Conservation (phyloP, 73 alveolate species). For the Effrenium voratum region DNA sequence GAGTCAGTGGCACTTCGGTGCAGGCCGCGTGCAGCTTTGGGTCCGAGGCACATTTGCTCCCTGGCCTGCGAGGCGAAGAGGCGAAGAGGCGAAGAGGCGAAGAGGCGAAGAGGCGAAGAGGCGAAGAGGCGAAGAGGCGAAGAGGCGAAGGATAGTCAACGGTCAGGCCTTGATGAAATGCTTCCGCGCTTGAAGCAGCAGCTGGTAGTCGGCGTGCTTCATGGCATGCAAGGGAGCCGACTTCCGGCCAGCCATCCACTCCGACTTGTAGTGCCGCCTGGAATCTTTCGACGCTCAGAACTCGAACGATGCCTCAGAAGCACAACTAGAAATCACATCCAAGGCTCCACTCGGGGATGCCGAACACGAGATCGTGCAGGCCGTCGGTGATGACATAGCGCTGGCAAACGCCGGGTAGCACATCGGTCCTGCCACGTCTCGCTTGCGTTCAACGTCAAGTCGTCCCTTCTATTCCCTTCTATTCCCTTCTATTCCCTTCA, state of each 20-base stretch:
- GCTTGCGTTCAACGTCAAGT: too few species aligned
- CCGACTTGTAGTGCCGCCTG: conserved; percentile 87
- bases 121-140: background rate
- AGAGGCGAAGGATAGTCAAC: background rate
- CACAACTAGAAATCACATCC: background rate
- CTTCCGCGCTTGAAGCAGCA: conserved; percentile 56
- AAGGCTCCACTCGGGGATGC: conserved; percentile 71
- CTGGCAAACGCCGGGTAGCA: background rate
- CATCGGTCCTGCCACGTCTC: too few species aligned
- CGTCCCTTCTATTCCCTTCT: too few species aligned
- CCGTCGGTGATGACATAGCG: conserved; percentile 31
- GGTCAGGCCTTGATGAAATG: conserved; percentile 36
- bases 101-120: background rate
- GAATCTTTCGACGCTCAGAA: background rate
- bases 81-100: background rate
- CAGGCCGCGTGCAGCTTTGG: background rate
- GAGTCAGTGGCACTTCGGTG: background rate
- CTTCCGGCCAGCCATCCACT: conserved; percentile 72
- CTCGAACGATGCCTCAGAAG: background rate
- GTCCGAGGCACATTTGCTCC: conserved; percentile 30
- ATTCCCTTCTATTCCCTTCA: too few species aligned
- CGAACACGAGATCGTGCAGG: conserved; percentile 52
- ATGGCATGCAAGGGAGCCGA: conserved; percentile 34
- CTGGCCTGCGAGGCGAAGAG: conserved; percentile 12
- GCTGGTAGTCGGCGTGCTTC: conserved; percentile 7